Base-by-base conservation (phyloP, 768 basidiomycete genomes). In the Amanita rubescens region DNA sequence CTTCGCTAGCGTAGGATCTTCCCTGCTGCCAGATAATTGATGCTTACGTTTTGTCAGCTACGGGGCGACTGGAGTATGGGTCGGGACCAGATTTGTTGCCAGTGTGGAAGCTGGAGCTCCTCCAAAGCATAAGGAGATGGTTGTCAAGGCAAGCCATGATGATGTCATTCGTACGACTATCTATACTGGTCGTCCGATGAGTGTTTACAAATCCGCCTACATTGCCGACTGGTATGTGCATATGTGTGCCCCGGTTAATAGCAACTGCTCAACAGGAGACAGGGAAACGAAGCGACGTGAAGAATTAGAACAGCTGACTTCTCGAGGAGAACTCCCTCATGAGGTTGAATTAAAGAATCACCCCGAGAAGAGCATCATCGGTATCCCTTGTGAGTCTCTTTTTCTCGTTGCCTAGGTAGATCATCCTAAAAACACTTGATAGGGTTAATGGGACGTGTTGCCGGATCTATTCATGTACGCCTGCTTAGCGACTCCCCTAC, bases 61-160 rank as follows among this genome's bases (percentile, higher is more conserved):
- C 58, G 91, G 91, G 44, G 91, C 90, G 4, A 75, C 84, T 2
- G 91, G 85, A 41, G 86, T 93, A 3, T 94, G 91, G 91, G 88
- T 90, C 34, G 87, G 87, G 37, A 93, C 90, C 4, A 82, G 90
- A 35, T 93, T 93, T 63, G 88, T 91, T 38, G 88, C 90, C 10
- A 83, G 84, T 60, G 80, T 75, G 34, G 88, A 92, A 65, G 88
- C 90, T 0, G 86, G 83, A 34, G 90, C 90, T 2, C 84, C 90
- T 10, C 79, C 79, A 32, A 78, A 66, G 58, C 87, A 89, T 66
- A 90, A 90, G 63, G 76, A 88, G 48, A 69, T 79, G 50, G 72
- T 88, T 11, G 47, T 88, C 22, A 75, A 72, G 15, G 85, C 87
- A 7, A 84, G 83, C n/a, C 84, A 85, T 54, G 88, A 90, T 55